Percentiles rank a stretch among this genome's conserved stretches.
These are phyloP conservation scores for Glycyrrhiza uralensis DNA, from an alignment of 306 rosid species.

Conservation along the genomic window DNA sequence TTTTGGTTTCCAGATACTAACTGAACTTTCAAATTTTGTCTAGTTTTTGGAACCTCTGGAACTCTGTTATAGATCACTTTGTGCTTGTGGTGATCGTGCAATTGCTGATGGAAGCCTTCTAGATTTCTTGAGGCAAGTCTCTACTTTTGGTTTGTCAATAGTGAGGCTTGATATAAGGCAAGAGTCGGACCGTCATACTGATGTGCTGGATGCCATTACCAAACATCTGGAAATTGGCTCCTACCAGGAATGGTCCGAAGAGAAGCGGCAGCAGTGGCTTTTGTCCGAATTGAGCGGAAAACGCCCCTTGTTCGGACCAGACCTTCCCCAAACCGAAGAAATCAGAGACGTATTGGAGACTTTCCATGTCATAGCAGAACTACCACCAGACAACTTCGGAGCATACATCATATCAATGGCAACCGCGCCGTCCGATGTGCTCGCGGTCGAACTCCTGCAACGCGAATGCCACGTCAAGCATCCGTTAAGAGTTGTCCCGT, in stretches of 20 bases:
- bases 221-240: conserved; percentile 80
- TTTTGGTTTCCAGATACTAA: conserved; percentile 22
- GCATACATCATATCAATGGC: conserved; percentile 98
- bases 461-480: conserved; percentile 71
- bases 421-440: conserved; percentile 86
- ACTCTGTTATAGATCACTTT: conserved; percentile 80
- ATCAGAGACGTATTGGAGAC: conserved; percentile 78
- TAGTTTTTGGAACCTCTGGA: conserved; percentile 92
- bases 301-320: conserved; percentile 81
- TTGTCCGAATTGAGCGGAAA: conserved; percentile 77
- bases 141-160: conserved; percentile 82
- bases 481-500: conserved; percentile 81
- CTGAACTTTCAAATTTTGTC: conserved; percentile 18
- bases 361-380: conserved; percentile 73
- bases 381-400: conserved; percentile 81
- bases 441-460: conserved; percentile 83
- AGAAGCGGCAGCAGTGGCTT: conserved; percentile 83
- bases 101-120: conserved; percentile 93
- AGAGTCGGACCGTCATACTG: conserved; percentile 89
- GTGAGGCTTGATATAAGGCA: conserved; percentile 93
- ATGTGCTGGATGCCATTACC: conserved; percentile 84
- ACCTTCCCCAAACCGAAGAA: conserved; percentile 88
- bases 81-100: conserved; percentile 78
- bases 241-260: conserved; percentile 88
- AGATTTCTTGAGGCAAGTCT: conserved; percentile 89